Evolutionary conservation across 1,284 basidiomycete species (phyloP).

Genomic region (Boletus subluridellus): DNA sequence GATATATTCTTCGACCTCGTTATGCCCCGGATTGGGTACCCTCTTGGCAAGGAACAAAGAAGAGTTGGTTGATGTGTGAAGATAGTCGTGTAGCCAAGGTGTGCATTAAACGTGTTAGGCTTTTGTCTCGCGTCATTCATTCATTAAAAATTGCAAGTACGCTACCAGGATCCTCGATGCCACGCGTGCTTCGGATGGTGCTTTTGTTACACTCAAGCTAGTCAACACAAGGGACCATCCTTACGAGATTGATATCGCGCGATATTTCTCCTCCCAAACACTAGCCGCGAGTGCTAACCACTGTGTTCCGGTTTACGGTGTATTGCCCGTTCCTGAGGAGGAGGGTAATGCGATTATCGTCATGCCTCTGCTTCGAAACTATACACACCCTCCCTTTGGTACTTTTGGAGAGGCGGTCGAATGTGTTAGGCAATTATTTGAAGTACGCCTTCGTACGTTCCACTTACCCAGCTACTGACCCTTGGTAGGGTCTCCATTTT

Average conservation of each 20-base stretch:
- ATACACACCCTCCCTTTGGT: conserved; percentile 22
- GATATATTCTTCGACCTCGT: conserved; percentile 27
- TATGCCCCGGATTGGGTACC: conserved; percentile 29
- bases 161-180: conserved; percentile 32
- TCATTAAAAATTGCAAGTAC: not conserved
- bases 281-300: conserved; percentile 30
- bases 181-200: conserved; percentile 30
- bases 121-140: not conserved
- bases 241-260: conserved; percentile 29
- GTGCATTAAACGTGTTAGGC: not conserved
- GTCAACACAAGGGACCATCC: conserved; percentile 16
- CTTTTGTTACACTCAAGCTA: conserved; percentile 32
- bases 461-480: not conserved
- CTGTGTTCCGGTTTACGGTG: conserved; percentile 36
- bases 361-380: conserved; percentile 15
- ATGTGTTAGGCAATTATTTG: conserved; percentile 36
- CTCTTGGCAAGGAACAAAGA: conserved; percentile 21
- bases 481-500: conserved; percentile 20
- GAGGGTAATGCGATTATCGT: conserved; percentile 10
- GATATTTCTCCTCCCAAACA: conserved; percentile 17
- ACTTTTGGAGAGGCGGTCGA: conserved; percentile 36
- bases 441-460: conserved; percentile 22
- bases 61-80: conserved; percentile 29
- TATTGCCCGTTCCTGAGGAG: conserved; percentile 16
- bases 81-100: conserved; percentile 17